Conservation (phyloP, 176 grass and related monocot genomes). For the Musa beccarii region DNA sequence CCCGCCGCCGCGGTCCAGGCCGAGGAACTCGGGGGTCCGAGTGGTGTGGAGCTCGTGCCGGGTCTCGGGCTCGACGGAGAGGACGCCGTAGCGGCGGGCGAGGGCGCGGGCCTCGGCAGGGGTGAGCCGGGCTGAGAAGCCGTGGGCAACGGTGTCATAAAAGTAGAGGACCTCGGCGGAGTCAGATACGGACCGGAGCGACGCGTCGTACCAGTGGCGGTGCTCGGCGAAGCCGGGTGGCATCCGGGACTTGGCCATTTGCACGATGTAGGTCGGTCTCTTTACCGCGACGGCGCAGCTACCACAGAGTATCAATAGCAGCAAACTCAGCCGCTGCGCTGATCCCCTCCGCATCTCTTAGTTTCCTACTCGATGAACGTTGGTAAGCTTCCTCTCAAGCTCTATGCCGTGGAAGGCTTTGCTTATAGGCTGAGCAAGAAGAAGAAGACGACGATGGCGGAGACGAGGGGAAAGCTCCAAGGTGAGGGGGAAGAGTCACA, state of each 20-base stretch:
- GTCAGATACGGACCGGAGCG: neutral
- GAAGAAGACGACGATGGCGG: too few species aligned
- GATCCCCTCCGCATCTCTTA: too few species aligned
- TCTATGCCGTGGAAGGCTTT: too few species aligned
- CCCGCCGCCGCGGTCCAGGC: neutral
- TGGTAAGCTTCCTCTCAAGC: too few species aligned
- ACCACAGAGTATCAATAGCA: neutral
- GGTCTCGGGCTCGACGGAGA: neutral
- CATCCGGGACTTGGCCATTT: constrained; percentile 3
- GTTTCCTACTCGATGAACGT: too few species aligned
- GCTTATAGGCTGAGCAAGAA: too few species aligned
- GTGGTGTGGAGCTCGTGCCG: constrained; percentile 7
- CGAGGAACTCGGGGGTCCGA: constrained; percentile 9
- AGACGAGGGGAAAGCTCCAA: too few species aligned
- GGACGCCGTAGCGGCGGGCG: constrained; percentile 1
- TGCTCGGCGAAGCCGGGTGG: neutral
- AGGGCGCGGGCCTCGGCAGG: neutral
- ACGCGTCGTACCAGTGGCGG: constrained; percentile 8
- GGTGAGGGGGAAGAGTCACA: too few species aligned
- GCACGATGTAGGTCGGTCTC: constrained; percentile 1
- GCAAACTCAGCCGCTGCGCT: neutral
- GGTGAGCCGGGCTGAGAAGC: constrained; percentile 3
- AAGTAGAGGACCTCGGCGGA: neutral
- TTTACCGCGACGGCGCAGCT: neutral
- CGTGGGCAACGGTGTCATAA: neutral